These are phyloP conservation scores for Malus hybrid DNA, from an alignment of 331 rosid species.

Conservation along the genomic window DNA sequence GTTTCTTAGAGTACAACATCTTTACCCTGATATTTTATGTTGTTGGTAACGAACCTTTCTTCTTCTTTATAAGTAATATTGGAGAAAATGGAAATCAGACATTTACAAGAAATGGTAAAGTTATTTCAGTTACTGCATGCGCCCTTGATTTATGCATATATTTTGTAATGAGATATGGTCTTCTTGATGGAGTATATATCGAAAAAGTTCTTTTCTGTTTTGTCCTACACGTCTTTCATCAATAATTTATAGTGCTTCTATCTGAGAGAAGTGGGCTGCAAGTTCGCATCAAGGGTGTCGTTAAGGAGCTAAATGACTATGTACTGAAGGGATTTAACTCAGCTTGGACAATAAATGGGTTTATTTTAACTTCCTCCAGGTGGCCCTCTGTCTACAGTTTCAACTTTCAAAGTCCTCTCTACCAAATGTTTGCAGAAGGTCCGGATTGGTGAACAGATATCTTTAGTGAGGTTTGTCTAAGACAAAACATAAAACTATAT, in stretches of 20 bases:
- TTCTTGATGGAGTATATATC: neutral
- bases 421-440: conserved; percentile 62
- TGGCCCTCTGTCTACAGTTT: conserved; percentile 75
- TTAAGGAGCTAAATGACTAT: neutral
- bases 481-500: neutral
- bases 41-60: no score
- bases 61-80: no score
- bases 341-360: conserved; percentile 1
- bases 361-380: conserved; percentile 41
- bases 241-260: neutral
- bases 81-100: conserved; percentile 6
- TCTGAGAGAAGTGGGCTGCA: neutral
- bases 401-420: conserved; percentile 59
- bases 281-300: neutral
- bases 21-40: no score
- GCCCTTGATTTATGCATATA: neutral
- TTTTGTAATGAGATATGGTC: neutral
- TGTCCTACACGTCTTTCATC: neutral
- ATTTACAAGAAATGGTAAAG: conserved; percentile 76
- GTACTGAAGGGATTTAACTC: neutral
- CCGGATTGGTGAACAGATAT: conserved; percentile 64
- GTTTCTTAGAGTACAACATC: no score
- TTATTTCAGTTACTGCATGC: conserved; percentile 10
- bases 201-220: neutral
- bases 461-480: conserved; percentile 70